These are phyloP conservation scores for Aspergillus neoniger DNA, from an alignment of 2,329 filamentous ascomycete genomes.

Conservation along the genomic window DNA sequence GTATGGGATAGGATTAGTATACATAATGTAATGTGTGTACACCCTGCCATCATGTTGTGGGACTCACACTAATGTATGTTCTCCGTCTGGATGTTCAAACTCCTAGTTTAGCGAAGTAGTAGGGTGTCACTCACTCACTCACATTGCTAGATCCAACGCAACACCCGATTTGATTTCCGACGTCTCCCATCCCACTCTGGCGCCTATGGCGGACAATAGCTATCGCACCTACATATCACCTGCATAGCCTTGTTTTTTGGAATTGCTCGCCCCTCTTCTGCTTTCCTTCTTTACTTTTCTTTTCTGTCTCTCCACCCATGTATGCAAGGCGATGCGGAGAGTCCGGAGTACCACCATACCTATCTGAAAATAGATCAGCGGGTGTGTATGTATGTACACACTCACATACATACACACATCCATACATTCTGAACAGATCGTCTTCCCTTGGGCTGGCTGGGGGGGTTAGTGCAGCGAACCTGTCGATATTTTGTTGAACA, in stretches of 20 bases:
- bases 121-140: slow-evolving; percentile 4
- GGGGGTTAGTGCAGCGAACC: no score
- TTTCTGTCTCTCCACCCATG: neutral
- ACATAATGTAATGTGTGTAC: neutral
- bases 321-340: slow-evolving; percentile 7
- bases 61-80: neutral
- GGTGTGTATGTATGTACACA: neutral
- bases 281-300: no score
- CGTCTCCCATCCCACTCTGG: slow-evolving; percentile 4
- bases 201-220: slow-evolving; percentile 3
- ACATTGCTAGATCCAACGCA: neutral
- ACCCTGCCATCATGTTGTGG: neutral
- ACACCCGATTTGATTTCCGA: slow-evolving; percentile 4
- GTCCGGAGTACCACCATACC: slow-evolving; percentile 1
- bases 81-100: neutral
- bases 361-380: slow-evolving; percentile 1
- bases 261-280: no score
- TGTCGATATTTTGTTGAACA: neutral
- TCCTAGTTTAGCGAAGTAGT: neutral
- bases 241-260: neutral
- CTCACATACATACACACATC: neutral
- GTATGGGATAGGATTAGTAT: no score
- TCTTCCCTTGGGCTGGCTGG: neutral
- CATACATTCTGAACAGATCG: neutral
- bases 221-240: slow-evolving; percentile 1